phyloP scores from a whole-genome alignment of 2,329 filamentous ascomycete species.

The Corinectria fuckeliana region DNA sequence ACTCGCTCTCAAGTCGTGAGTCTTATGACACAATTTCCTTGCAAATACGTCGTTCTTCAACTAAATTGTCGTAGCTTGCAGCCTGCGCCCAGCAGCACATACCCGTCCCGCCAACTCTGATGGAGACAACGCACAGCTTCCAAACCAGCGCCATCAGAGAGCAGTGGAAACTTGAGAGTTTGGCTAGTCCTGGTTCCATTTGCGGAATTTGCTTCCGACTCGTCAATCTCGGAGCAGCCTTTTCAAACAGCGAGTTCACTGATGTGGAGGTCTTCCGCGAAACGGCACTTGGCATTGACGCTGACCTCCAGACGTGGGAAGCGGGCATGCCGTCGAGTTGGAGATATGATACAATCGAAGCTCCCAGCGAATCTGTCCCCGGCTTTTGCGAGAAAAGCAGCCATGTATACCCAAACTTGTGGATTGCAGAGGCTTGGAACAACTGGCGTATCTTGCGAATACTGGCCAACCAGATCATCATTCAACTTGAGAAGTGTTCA shows the following conservation, averaged over 20 bases:
- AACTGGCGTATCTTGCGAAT: not conserved
- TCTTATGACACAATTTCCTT: not conserved
- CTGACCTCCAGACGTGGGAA: not conserved
- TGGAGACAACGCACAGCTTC: not conserved
- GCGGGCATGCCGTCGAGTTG: not conserved
- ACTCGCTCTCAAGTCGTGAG: conserved; percentile 38
- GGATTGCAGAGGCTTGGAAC: not conserved
- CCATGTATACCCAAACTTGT: not conserved
- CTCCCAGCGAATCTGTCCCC: not conserved
- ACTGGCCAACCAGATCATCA: not conserved
- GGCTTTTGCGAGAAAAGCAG: not conserved
- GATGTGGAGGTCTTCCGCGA: not conserved
- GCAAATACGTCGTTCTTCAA: too few species aligned
- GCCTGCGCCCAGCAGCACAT: not conserved
- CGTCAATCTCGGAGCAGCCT: not conserved
- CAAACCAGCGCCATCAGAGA: not conserved
- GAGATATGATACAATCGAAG: not conserved
- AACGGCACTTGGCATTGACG: not conserved
- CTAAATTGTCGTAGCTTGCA: not conserved
- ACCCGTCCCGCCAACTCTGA: not conserved
- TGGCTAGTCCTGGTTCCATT: not conserved
- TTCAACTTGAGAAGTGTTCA: not conserved
- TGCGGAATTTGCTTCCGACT: not conserved
- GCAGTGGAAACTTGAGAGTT: not conserved
- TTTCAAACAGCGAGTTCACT: not conserved